These are phyloP conservation scores for Pseudocercospora fuligena DNA, from an alignment of 2,329 filamentous ascomycete species.

Conservation along the genomic window DNA sequence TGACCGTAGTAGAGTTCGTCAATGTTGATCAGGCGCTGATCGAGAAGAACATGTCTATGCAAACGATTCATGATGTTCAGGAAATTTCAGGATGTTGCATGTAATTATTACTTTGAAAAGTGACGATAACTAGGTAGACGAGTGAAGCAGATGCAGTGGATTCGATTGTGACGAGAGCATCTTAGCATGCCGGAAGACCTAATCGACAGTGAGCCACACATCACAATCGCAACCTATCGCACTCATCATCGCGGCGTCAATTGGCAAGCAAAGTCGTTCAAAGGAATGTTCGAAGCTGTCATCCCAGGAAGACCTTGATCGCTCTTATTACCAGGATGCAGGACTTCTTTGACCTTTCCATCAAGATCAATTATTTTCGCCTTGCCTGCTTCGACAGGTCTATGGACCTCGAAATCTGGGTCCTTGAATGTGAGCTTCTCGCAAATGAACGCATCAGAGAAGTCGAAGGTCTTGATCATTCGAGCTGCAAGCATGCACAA, in stretches of 20 bases:
- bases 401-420: conserved; percentile 8
- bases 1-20: background rate
- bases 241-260: background rate
- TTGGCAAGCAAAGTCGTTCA: conserved; percentile 12
- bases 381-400: background rate
- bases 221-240: background rate
- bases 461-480: conserved; percentile 13
- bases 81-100: background rate
- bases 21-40: background rate
- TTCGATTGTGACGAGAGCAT: too few species aligned
- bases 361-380: conserved; percentile 15
- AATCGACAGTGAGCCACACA: background rate
- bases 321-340: conserved; percentile 12
- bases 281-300: conserved; percentile 14
- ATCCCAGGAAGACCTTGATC: conserved; percentile 12
- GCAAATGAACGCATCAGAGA: conserved; percentile 7
- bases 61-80: background rate
- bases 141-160: too few species aligned
- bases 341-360: background rate
- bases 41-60: background rate
- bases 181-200: background rate
- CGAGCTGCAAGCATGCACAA: conserved; percentile 17
- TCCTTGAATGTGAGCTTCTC: conserved; percentile 5
- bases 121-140: background rate
- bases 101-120: background rate